Conservation (phyloP, 164 flowering plant species). For the Nelumbo lutea region DNA sequence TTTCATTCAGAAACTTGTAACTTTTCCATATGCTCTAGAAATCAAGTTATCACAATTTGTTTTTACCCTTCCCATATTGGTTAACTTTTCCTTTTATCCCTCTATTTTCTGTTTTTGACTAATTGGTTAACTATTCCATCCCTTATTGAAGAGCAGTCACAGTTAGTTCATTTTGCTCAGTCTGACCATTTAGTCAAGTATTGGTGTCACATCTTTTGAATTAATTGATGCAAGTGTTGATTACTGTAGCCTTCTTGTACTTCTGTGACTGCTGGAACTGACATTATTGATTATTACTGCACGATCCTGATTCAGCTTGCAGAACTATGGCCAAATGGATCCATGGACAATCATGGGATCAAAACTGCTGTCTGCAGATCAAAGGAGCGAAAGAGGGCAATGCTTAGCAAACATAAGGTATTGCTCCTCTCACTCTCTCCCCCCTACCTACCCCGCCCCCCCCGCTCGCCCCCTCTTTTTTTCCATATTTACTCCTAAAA, state of each 20-base stretch:
- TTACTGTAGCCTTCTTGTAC: background rate
- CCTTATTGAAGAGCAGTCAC: background rate
- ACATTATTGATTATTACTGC: background rate
- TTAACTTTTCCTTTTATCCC: background rate
- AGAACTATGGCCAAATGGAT: slow-evolving; percentile 82
- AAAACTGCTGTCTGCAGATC: slow-evolving; percentile 79
- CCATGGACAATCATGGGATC: slow-evolving; percentile 86
- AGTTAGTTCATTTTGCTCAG: background rate
- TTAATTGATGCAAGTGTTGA: background rate
- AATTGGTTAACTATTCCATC: background rate
- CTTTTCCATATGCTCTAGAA: background rate
- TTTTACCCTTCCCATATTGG: background rate
- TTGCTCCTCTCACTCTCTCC: background rate
- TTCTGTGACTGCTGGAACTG: background rate
- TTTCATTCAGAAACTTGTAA: background rate
- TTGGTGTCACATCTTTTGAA: too few species aligned
- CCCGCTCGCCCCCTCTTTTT: too few species aligned
- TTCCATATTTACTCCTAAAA: too few species aligned
- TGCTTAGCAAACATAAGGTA: slow-evolving; percentile 47
- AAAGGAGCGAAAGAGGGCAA: slow-evolving; percentile 59
- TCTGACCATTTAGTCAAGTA: background rate
- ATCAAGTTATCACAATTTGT: background rate
- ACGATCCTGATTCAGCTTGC: slow-evolving; percentile 60
- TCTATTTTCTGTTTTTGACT: background rate
- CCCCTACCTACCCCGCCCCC: background rate